Conservation (phyloP, 2,329 filamentous ascomycete genomes). For the Colletotrichum tabaci region DNA sequence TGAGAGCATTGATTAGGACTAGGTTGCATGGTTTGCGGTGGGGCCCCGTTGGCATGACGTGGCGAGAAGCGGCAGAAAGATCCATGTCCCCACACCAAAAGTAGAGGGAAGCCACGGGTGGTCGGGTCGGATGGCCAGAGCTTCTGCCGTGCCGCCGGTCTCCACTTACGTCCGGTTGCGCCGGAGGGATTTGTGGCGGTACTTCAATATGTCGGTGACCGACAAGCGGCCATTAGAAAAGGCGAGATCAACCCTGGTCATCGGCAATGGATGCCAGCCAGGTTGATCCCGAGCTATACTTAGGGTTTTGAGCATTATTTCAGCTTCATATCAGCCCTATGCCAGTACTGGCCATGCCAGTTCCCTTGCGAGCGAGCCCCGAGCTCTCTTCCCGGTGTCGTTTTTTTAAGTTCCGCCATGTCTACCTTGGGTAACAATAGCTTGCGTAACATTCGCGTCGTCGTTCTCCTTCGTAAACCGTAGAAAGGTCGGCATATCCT, state of each 20-base stretch:
- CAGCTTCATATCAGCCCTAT: not conserved
- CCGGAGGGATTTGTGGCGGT: not conserved
- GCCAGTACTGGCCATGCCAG: not conserved
- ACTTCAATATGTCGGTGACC: not conserved
- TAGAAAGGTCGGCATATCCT: not conserved
- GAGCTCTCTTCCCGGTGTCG: not conserved
- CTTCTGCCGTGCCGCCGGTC: slow-evolving; percentile 6
- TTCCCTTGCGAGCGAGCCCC: not conserved
- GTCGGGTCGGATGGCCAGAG: slow-evolving; percentile 17
- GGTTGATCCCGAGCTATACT: not conserved
- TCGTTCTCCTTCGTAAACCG: not conserved
- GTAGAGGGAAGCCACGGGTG: not conserved
- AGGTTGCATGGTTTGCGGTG: too few species aligned
- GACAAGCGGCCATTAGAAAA: not conserved
- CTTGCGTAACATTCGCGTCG: not conserved
- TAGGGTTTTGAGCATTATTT: not conserved
- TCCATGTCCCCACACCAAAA: not conserved
- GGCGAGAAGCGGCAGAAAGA: not conserved
- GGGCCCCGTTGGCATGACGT: not conserved
- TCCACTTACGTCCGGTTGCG: not conserved
- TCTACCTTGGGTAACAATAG: not conserved
- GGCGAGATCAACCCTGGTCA: not conserved
- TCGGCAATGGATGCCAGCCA: not conserved
- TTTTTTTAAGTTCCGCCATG: not conserved
- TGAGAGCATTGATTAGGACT: not conserved